Conservation (phyloP, 129 eudicot genomes). For the Flaveria linearis region DNA sequence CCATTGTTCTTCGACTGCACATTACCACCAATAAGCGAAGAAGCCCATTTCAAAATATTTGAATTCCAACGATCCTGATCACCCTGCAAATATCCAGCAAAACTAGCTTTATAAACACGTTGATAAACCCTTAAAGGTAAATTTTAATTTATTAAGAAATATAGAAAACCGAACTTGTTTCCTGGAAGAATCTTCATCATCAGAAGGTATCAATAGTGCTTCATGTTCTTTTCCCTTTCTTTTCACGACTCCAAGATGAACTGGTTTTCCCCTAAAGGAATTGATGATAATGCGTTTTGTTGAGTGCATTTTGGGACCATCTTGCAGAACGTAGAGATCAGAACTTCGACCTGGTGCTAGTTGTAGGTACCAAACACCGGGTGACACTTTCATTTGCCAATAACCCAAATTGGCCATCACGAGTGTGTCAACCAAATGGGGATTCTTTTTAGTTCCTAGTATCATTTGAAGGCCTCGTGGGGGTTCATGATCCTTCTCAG, state of each 20-base stretch:
- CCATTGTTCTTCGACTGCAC: constrained; percentile 58
- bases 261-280: constrained; percentile 76
- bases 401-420: constrained; percentile 99
- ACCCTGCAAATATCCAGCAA: constrained; percentile 41
- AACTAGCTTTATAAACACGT: neutral
- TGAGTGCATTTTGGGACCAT: constrained; percentile 50
- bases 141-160: neutral
- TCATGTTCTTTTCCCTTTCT: constrained; percentile 90
- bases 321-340: constrained; percentile 76
- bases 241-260: constrained; percentile 85
- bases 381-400: constrained; percentile 98
- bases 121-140: neutral
- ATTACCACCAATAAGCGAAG: constrained; percentile 80
- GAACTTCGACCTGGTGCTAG: constrained; percentile 99
- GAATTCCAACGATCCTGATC: constrained; percentile 76
- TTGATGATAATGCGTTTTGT: constrained; percentile 70
- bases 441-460: constrained; percentile 76
- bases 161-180: constrained; percentile 45
- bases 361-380: constrained; percentile 94
- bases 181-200: constrained; percentile 53
- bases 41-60: constrained; percentile 92
- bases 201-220: constrained; percentile 61
- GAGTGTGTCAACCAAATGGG: constrained; percentile 93
- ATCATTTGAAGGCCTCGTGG: constrained; percentile 96
- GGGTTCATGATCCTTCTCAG: constrained; percentile 92